Conservation (phyloP, 2,329 filamentous ascomycete genomes). For the Stachybotrys chartarum region DNA sequence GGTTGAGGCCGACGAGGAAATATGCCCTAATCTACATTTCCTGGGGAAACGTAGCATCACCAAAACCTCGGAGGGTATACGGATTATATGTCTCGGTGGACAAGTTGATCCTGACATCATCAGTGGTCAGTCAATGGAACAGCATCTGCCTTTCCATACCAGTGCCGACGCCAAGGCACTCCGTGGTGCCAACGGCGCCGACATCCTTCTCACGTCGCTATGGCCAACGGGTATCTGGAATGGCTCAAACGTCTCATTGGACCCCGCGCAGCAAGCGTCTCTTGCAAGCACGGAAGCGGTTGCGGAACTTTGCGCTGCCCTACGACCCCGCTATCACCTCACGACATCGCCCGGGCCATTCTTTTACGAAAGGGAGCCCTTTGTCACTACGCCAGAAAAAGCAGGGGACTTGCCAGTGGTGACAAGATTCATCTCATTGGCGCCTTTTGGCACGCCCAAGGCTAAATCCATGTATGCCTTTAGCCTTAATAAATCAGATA, state of each 20-base stretch:
- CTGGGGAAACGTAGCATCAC: conserved; percentile 80
- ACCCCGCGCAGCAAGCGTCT: conserved; percentile 42
- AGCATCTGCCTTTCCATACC: conserved; percentile 71
- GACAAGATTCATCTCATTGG: conserved; percentile 88
- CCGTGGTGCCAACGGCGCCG: conserved; percentile 67
- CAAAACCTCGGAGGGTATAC: conserved; percentile 83
- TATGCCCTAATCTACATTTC: conserved; percentile 88
- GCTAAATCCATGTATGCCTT: conserved; percentile 79
- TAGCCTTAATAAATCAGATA: conserved; percentile 58
- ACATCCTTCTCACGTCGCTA: conserved; percentile 79
- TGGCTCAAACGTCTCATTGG: conserved; percentile 58
- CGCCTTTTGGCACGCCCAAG: conserved; percentile 71
- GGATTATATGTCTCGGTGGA: conserved; percentile 82
- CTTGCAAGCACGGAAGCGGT: conserved; percentile 57
- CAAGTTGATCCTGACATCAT: conserved; percentile 54
- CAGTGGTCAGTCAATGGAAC: conserved; percentile 59
- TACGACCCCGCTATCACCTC: conserved; percentile 93
- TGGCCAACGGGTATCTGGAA: conserved; percentile 73
- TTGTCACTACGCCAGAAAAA: conserved; percentile 57
- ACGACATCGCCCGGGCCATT: conserved; percentile 56
- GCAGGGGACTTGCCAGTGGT: conserved; percentile 47
- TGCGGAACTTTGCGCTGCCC: conserved; percentile 65
- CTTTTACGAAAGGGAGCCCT: conserved; percentile 89
- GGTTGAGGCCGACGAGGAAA: conserved; percentile 63
- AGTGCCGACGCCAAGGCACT: conserved; percentile 69